Evolutionary conservation across 2,329 filamentous ascomycete species (phyloP).

Genomic region (Orbilia brochopaga): DNA sequence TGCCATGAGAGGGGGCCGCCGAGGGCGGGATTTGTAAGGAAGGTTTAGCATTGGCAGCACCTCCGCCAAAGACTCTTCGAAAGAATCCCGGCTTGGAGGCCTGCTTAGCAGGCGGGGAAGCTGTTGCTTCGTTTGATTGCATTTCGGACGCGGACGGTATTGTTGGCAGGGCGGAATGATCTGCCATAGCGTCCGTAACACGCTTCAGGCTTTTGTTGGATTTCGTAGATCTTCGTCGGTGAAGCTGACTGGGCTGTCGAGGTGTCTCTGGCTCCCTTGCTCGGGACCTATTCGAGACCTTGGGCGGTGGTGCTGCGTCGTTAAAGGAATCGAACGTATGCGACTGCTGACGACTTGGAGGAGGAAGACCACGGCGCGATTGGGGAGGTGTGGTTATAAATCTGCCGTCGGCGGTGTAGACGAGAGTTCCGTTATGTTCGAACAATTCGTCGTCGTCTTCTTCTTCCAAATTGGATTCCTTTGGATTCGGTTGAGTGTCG

Average conservation of each 20-base stretch:
- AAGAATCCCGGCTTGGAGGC: conserved; percentile 88
- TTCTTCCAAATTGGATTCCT: conserved; percentile 29
- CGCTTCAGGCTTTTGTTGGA: conserved; percentile 54
- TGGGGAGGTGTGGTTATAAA: conserved; percentile 52
- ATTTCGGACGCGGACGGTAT: conserved; percentile 58
- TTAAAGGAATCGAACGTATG: conserved; percentile 58
- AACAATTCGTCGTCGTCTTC: conserved; percentile 52
- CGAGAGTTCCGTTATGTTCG: conserved; percentile 54
- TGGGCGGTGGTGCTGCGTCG: conserved; percentile 87
- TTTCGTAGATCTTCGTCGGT: conserved; percentile 54
- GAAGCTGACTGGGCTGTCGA: conserved; percentile 55
- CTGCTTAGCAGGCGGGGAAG: conserved; percentile 58
- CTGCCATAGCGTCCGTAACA: conserved; percentile 30
- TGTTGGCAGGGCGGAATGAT: conserved; percentile 52
- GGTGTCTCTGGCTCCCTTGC: conserved; percentile 60
- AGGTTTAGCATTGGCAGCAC: conserved; percentile 40
- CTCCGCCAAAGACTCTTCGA: conserved; percentile 79
- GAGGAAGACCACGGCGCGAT: conserved; percentile 59
- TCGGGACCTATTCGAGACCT: conserved; percentile 79
- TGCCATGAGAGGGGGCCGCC: neutral
- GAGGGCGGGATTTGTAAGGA: conserved; percentile 51
- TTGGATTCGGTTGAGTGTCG: conserved; percentile 26
- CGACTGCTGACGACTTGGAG: conserved; percentile 65
- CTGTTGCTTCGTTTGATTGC: conserved; percentile 56
- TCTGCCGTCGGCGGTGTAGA: conserved; percentile 52